These are phyloP conservation scores for Kwoniella europaea DNA, from an alignment of 768 basidiomycete species.

Conservation along the genomic window DNA sequence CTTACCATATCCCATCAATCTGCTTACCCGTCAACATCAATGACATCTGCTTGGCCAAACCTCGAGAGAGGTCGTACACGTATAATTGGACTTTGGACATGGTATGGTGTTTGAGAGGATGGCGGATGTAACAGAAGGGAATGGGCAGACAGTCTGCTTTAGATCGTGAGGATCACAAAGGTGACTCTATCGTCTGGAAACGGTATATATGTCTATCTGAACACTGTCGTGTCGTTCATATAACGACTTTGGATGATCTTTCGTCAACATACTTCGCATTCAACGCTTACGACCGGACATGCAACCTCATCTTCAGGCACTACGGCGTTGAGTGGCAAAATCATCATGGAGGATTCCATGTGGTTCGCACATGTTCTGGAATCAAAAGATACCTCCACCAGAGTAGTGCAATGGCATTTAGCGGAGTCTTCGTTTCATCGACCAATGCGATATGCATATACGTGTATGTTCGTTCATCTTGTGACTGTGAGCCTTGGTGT, in stretches of 20 bases:
- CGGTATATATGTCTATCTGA: background rate
- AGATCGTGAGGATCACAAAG: background rate
- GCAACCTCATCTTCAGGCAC: background rate
- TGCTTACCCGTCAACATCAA: conserved; percentile 81
- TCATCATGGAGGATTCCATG: background rate
- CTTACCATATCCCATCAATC: conserved; percentile 90
- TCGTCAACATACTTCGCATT: background rate
- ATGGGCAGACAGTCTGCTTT: background rate
- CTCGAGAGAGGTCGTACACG: conserved; percentile 88
- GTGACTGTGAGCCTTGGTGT: too few relatives aligned
- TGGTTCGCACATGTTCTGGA: background rate
- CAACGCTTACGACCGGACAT: background rate
- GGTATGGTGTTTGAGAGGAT: background rate
- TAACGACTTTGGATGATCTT: background rate
- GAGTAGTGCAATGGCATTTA: too few relatives aligned
- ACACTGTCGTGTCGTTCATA: background rate
- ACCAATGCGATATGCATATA: too few relatives aligned
- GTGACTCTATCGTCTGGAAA: too few relatives aligned
- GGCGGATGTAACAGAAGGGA: background rate
- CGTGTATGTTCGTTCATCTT: too few relatives aligned
- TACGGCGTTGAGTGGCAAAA: background rate
- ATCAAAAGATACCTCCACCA: background rate
- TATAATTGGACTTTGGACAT: conserved; percentile 73
- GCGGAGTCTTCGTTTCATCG: too few relatives aligned
- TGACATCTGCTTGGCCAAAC: conserved; percentile 79